Base-by-base conservation (phyloP, 345 rosid species). In the Gossypium ekmanianum region DNA sequence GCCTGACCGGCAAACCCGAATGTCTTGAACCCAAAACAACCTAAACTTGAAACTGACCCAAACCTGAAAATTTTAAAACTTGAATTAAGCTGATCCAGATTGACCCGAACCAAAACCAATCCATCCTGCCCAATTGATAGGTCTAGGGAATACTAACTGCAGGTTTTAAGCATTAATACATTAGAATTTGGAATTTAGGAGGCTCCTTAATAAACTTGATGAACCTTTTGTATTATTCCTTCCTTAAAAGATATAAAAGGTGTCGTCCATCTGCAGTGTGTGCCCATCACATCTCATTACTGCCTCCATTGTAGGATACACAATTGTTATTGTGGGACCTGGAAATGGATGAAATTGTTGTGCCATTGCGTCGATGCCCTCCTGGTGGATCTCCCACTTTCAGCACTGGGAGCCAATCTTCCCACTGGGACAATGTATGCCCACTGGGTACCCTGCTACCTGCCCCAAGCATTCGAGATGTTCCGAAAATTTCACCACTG, bases 341-440 rank as follows among this genome's bases (percentile, higher is more conserved):
- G 63, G 97, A 96, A 87, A 85, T 89, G 95, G 99, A 96, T 24
- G 99, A 96, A 82, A 96, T 96, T 41, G 97, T 93, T 18, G 98
- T 93, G 83, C 99, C 99, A 70, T 79, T 92, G 48, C 92, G 97
- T 22, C 87, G 99, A 76, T 75, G 88, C 45, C 91, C 95, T 71
- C 91, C 88, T 24, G 99, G 97, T 76, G 99, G 98, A 55, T 96
- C 99, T 20, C 99, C 98, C 4, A 91, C 97, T 57, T 92, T 84
- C 85, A 92, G 97, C 73, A 78, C 97, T 1, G 98, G 99, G 81
- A 96, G 98, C 86, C 99, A 93, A 77, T 92, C 99, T 34, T 83
- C 98, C 22, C 97, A 93, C 76, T 96, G 99, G 99, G 99, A 96
- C 89, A 96, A 82, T 69, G 79, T 74, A 54, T 72, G 73, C 76